phyloP scores from a whole-genome alignment of 257 asterid species.

The Paraleonurus japonicus region DNA sequence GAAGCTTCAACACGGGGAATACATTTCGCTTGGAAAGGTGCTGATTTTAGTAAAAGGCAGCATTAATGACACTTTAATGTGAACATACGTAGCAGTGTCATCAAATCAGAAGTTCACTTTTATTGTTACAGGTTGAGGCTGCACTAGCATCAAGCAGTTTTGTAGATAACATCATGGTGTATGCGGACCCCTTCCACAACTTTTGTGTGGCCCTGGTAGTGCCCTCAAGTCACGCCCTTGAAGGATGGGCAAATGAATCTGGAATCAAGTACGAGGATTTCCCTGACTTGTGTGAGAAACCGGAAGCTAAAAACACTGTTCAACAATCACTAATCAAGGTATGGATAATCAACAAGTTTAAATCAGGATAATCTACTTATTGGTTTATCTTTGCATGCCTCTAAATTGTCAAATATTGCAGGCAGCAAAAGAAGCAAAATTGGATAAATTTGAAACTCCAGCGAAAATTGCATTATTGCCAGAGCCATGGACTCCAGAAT shows the following conservation, averaged over 20 bases:
- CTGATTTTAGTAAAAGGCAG: neutral
- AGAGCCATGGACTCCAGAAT: conserved; percentile 93
- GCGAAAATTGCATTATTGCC: conserved; percentile 74
- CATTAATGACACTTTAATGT: neutral
- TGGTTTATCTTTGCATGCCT: neutral
- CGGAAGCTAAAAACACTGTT: conserved; percentile 65
- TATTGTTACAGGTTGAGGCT: conserved; percentile 72
- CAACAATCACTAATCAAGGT: conserved; percentile 79
- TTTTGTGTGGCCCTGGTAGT: conserved; percentile 84
- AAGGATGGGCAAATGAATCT: conserved; percentile 78
- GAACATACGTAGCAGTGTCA: neutral
- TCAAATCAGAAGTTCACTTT: neutral
- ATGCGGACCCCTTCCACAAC: conserved; percentile 81
- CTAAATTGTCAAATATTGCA: conserved; percentile 24
- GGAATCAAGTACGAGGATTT: conserved; percentile 55
- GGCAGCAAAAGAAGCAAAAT: conserved; percentile 64
- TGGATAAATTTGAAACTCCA: conserved; percentile 83
- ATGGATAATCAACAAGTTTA: conserved; percentile 12
- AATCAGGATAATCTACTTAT: neutral
- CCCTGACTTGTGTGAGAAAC: conserved; percentile 63
- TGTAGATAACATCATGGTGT: conserved; percentile 68
- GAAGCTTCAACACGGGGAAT: conserved; percentile 95
- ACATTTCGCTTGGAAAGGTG: conserved; percentile 92
- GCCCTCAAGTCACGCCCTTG: conserved; percentile 61
- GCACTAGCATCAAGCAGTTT: conserved; percentile 60